Base-by-base conservation (phyloP, 192 early-diverging fungal genomes). In the Umbelopsis ramanniana region DNA sequence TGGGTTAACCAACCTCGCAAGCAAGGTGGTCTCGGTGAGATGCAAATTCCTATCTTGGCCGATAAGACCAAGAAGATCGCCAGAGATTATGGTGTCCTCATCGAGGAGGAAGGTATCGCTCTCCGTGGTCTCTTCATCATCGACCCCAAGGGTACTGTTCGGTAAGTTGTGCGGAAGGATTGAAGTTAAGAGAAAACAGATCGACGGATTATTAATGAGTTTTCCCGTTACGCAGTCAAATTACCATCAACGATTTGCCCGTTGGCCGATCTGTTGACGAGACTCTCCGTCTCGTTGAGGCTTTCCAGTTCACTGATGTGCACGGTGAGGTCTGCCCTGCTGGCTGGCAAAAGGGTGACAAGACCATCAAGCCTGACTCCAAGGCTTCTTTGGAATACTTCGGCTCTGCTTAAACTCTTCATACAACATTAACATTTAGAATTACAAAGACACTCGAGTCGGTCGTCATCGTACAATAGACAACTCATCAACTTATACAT, bases 61-160 rank as follows among this genome's bases (percentile, higher is more conserved):
- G 72, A 78, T 74, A 71, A 70, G 82, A 98, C 89, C 84, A 95
- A 96, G 86, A 82, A 91, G 85, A 94, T 98, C 60, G 78, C 94
- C 63, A 84, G 82, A 67, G 92, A 95, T 79, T 98, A 97, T 80
- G 91, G 93, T 75, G 92, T 97, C 63, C 88, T 95, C 26, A 83
- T 92, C 78, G 90, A 93, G 82, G 87, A 91, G 33, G 93, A 71
- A 35, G 91, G 91, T 79, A 82, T 90, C 67, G 90, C 95, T 63
- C 91, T 92, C 79, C 92, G 93, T 46, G 94, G 92, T 68, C 85
- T 94, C 35, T 96, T 94, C 79, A 93, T 98, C 84, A 96, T 98
- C 68, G 94, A 95, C 80, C 94, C 93, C 52, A 86, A 94, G 78
- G 89, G 90, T 73, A 93, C 89, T 66, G 86, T 98, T 70, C 94